Evolutionary conservation across 2,329 filamentous ascomycete genomes (phyloP), one percentile per base, ranked within the genome.

Genomic region (Aspergillus pseudoglaucus): DNA sequence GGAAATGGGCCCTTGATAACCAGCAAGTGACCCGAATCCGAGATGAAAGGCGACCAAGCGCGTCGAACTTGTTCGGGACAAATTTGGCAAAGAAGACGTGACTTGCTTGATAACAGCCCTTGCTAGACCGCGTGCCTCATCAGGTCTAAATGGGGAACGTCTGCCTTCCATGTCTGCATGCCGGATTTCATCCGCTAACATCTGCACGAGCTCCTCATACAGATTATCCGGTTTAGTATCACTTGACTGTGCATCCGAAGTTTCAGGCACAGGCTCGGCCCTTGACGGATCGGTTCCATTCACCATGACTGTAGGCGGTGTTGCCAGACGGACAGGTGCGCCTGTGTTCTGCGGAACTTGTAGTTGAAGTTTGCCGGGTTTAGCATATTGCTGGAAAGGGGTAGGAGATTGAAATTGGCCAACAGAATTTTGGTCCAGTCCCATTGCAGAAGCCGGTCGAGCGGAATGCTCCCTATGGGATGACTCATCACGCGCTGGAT

Each of bases 401-500:
- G 53, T 63, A 20, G 58, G 58, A 18, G 55, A 60, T 38, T 63
- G 63, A 27, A 53, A 50, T 6, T 49, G 47, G 37, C 46, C 53
- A 9, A 57, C 53, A 33, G 57, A 52, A 43, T 71, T 67, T 9
- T 72, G 66, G n/a, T 73, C 64, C 25, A 72, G 62, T 2, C 71
- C 62, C 12, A 74, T 68, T 8, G 74, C 69, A 20, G 71, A 73
- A 7, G 73, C 63, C 6, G 59, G 47, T 30, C 60, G 61, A 35
- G 62, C 60, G 38, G 64, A 63, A n/a, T 63, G 61, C 40, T 66
- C 73, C 27, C 73, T 66, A 25, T 75, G 66, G 27, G 73, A 72
- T 27, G 75, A 71, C 5, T 70, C 73, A 10, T 74, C 69, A 5
- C 69, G 70, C 54, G 74, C 71, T 55, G 80, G 78, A 53, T 81